These are phyloP conservation scores for Ambrosiella cleistominuta DNA, from an alignment of 2,329 filamentous ascomycete species.

Conservation along the genomic window DNA sequence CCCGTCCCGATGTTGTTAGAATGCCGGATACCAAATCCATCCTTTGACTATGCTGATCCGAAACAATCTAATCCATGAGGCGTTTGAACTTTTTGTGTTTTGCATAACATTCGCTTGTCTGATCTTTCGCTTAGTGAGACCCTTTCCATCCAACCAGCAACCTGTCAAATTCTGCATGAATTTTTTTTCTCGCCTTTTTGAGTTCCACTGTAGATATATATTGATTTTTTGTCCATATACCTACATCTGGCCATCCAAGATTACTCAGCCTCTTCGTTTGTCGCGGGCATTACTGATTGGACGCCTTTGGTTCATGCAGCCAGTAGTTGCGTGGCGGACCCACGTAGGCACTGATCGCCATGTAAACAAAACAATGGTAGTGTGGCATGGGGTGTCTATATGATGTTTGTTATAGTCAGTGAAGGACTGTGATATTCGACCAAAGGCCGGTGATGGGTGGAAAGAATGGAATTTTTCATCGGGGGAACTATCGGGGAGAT, in stretches of 20 bases:
- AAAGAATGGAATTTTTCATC: no score
- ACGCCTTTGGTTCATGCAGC: not conserved
- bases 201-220: not conserved
- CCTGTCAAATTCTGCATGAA: not conserved
- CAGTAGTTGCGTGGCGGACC: not conserved
- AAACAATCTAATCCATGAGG: not conserved
- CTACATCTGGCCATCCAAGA: not conserved
- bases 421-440: no score
- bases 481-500: no score
- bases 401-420: no score
- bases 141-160: not conserved
- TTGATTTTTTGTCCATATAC: not conserved
- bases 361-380: constrained; percentile 2
- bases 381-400: not conserved
- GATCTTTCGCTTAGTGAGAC: not conserved
- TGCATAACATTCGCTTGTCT: not conserved
- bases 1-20: no score
- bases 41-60: not conserved
- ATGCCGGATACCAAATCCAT: no score
- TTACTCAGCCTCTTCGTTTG: not conserved
- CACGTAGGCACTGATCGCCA: constrained; percentile 2
- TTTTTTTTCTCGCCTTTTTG: no score
- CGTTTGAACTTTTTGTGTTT: not conserved
- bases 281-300: not conserved
- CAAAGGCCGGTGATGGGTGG: no score